Percentiles rank a stretch among this genome's conserved stretches.
Evolutionary conservation across 2,329 filamentous ascomycete genomes (phyloP).

Genomic region (Epichloe gansuensis): DNA sequence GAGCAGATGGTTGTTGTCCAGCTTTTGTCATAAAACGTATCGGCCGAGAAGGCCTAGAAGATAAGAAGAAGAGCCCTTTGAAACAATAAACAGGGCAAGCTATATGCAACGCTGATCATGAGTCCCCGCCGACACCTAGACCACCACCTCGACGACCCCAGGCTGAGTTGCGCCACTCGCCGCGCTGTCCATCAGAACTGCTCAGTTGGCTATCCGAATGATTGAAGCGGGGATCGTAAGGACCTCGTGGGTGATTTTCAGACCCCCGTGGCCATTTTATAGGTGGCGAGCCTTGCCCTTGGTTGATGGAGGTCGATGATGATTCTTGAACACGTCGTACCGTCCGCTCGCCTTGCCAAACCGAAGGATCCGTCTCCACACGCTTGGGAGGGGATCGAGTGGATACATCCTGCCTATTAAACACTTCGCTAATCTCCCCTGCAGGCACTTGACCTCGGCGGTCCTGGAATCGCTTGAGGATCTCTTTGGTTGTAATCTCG

Average conservation of each 20-base stretch:
- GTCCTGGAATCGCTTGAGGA: conserved; percentile 84
- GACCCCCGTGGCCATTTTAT: conserved; percentile 32
- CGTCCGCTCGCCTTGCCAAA: conserved; percentile 73
- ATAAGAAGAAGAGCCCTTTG: background rate
- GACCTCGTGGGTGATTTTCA: conserved; percentile 30
- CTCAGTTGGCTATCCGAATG: conserved; percentile 29
- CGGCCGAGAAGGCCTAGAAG: background rate
- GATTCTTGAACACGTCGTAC: conserved; percentile 64
- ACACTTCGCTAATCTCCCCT: conserved; percentile 44
- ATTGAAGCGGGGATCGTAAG: conserved; percentile 31
- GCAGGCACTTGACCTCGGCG: conserved; percentile 49
- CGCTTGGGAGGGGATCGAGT: conserved; percentile 41
- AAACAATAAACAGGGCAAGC: background rate
- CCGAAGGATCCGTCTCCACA: conserved; percentile 77
- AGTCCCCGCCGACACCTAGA: conserved; percentile 35
- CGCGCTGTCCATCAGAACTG: conserved; percentile 29
- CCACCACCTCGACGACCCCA: conserved; percentile 39
- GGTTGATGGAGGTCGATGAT: conserved; percentile 25
- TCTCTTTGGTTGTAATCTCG: conserved; percentile 94
- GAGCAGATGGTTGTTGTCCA: background rate
- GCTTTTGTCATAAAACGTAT: background rate
- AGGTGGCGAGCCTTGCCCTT: conserved; percentile 34
- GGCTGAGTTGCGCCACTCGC: conserved; percentile 46
- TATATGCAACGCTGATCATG: conserved; percentile 14
- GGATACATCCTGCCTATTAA: conserved; percentile 45